A percentile compares a stretch with the other conserved stretches of the same genome.
Conservation (phyloP, 2,329 filamentous ascomycete genomes). For the Botryosphaeria agaves region DNA sequence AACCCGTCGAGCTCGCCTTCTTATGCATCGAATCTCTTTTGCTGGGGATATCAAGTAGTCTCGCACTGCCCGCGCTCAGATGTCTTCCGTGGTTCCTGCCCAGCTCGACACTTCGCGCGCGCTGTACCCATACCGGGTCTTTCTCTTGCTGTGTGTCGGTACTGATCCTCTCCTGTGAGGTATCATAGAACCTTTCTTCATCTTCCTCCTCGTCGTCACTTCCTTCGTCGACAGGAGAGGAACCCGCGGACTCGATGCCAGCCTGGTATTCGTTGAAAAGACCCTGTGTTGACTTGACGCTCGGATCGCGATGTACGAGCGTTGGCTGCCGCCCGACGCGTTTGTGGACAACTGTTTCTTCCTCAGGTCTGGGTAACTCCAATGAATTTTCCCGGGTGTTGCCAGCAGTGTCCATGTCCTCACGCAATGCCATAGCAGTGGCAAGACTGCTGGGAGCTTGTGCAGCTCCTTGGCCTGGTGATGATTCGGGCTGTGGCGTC, state of each 20-base stretch:
- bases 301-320: conserved; percentile 42
- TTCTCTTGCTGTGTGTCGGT: conserved; percentile 3
- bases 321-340: conserved; percentile 40
- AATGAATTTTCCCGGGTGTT: not conserved
- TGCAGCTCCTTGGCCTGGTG: conserved; percentile 17
- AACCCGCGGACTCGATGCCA: conserved; percentile 12
- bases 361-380: conserved; percentile 6
- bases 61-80: conserved; percentile 64
- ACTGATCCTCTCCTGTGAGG: conserved; percentile 11
- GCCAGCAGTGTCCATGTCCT: not conserved
- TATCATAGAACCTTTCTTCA: too few relatives aligned
- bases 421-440: conserved; percentile 19
- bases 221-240: conserved; percentile 16
- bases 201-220: conserved; percentile 16
- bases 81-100: conserved; percentile 48
- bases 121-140: conserved; percentile 27
- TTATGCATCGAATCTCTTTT: conserved; percentile 1
- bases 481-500: conserved; percentile 24
- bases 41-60: conserved; percentile 49
- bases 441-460: too few relatives aligned
- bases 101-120: conserved; percentile 55
- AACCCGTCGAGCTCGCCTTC: too few relatives aligned
- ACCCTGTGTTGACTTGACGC: conserved; percentile 44
- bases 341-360: conserved; percentile 29
- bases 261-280: conserved; percentile 35